These are phyloP conservation scores for Diutina ranongensis DNA, from an alignment of 1,139 yeast species.

Conservation along the genomic window DNA sequence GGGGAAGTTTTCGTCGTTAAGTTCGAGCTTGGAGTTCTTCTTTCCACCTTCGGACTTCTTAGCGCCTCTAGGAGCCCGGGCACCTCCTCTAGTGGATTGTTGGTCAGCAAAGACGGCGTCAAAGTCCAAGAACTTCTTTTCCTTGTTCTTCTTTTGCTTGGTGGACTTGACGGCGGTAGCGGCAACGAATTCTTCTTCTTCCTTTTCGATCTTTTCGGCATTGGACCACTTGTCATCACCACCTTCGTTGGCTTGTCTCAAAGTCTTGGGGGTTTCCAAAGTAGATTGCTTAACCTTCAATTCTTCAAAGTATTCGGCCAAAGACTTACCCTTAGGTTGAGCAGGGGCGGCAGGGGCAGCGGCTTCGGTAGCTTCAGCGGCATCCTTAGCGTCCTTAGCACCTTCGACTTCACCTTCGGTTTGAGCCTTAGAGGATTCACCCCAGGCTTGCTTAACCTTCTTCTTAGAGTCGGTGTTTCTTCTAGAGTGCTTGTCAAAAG, in stretches of 20 bases:
- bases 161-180: slow-evolving; percentile 48
- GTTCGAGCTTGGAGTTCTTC: slow-evolving; percentile 23
- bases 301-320: slow-evolving; percentile 65
- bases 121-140: slow-evolving; percentile 59
- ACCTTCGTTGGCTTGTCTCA: slow-evolving; percentile 52
- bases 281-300: slow-evolving; percentile 37
- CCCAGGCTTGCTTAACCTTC: slow-evolving; percentile 72
- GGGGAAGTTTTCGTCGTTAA: slow-evolving; percentile 54
- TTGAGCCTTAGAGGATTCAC: slow-evolving; percentile 64
- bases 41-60: slow-evolving; percentile 10
- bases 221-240: slow-evolving; percentile 41
- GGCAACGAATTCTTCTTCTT: slow-evolving; percentile 26
- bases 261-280: slow-evolving; percentile 28
- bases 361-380: slow-evolving; percentile 26
- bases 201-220: slow-evolving; percentile 12
- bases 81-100: slow-evolving; percentile 16
- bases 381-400: slow-evolving; percentile 47
- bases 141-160: slow-evolving; percentile 54
- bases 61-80: slow-evolving; percentile 15
- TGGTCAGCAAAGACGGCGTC: slow-evolving; percentile 52
- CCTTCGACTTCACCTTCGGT: slow-evolving; percentile 54
- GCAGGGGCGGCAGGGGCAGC: slow-evolving; percentile 26
- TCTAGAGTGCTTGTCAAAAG: slow-evolving; percentile 77
- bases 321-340: slow-evolving; percentile 43
- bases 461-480: slow-evolving; percentile 74